Conservation (phyloP, 2,329 filamentous ascomycete genomes). For the Fusarium subtropicale region DNA sequence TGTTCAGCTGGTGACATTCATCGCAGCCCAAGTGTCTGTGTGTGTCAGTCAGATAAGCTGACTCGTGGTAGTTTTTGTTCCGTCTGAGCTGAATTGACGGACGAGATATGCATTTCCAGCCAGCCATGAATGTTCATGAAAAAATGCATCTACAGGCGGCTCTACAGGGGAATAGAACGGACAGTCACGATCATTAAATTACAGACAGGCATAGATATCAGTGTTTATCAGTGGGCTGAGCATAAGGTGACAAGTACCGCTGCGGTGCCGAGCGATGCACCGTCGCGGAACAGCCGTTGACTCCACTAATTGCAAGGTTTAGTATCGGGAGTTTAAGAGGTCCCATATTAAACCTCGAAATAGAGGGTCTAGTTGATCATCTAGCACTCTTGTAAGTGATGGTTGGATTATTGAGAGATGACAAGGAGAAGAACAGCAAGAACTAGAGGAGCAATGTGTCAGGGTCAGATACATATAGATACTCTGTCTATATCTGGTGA, state of each 20-base stretch:
- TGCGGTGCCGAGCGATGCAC: constrained; percentile 41
- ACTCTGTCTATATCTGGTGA: background rate
- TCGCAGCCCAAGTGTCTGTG: constrained; percentile 10
- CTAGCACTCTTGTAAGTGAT: background rate
- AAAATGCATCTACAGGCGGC: background rate
- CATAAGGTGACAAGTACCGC: constrained; percentile 46
- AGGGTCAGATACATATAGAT: background rate
- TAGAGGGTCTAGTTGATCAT: background rate
- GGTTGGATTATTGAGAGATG: background rate
- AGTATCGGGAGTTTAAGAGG: constrained; percentile 17
- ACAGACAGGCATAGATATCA: constrained; percentile 18
- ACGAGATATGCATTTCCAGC: constrained; percentile 1
- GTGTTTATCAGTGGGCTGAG: constrained; percentile 33
- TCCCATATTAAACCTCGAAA: constrained; percentile 11
- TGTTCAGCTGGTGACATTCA: background rate
- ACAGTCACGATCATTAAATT: background rate
- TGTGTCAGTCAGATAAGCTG: constrained; percentile 43
- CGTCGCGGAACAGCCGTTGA: constrained; percentile 40
- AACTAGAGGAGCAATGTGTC: no score
- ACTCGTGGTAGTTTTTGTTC: constrained; percentile 37
- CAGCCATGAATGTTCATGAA: constrained; percentile 2
- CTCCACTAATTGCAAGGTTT: constrained; percentile 21
- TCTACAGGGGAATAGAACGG: constrained; percentile 11
- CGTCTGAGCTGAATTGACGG: constrained; percentile 23
- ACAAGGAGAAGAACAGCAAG: background rate